These are phyloP conservation scores for Osmanthus fragrans DNA, from an alignment of 257 asterid genomes.

Conservation along the genomic window DNA sequence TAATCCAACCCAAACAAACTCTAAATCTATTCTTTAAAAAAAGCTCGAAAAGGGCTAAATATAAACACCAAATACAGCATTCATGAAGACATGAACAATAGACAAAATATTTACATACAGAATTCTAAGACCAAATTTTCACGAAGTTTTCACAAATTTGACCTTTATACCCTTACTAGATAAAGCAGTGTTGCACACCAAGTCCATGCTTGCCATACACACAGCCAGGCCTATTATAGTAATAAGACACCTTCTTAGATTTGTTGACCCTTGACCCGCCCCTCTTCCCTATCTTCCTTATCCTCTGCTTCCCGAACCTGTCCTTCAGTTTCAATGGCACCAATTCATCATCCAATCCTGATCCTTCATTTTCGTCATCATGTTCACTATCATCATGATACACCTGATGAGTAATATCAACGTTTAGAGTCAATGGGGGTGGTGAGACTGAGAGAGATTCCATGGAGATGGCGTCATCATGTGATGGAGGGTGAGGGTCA, in stretches of 20 bases:
- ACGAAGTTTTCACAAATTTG: not conserved
- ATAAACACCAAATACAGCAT: not conserved
- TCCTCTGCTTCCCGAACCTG: constrained; percentile 71
- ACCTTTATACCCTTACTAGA: constrained; percentile 24
- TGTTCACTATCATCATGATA: constrained; percentile 6
- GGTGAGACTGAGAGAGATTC: constrained; percentile 35
- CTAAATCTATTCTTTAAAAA: too few species aligned
- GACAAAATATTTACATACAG: not conserved
- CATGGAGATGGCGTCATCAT: constrained; percentile 23
- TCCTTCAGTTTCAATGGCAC: constrained; percentile 60
- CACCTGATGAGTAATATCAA: constrained; percentile 16
- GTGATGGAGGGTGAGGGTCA: not conserved
- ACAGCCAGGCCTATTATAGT: constrained; percentile 62
- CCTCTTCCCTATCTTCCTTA: constrained; percentile 71
- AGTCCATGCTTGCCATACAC: constrained; percentile 57
- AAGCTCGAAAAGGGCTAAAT: too few species aligned
- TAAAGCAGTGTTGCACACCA: constrained; percentile 41
- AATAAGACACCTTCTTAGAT: constrained; percentile 53
- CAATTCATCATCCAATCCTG: constrained; percentile 68
- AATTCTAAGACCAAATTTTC: not conserved
- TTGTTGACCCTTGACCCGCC: constrained; percentile 44
- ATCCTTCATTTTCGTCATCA: constrained; percentile 23
- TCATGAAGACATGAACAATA: not conserved
- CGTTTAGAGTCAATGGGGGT: constrained; percentile 20
- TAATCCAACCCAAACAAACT: too few species aligned